Base-by-base conservation (phyloP, 192 early-diverging fungal species). In the Backusella mclennaniae region DNA sequence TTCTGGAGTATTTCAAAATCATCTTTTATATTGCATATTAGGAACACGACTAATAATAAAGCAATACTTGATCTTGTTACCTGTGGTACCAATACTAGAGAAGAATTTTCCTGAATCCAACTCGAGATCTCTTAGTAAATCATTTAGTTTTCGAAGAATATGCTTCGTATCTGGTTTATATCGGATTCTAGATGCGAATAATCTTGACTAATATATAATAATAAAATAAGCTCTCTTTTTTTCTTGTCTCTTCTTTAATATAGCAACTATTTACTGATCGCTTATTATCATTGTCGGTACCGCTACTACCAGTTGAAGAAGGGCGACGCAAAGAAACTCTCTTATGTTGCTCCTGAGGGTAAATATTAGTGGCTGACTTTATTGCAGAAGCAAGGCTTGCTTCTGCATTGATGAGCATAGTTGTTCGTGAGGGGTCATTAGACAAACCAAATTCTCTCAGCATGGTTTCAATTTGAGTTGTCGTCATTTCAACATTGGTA, bases 381-480 rank as follows among this genome's bases (percentile, higher is more conserved):
- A 81, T 74, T 9, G 80, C 80, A 38, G 76, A 77, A 74, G 77
- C 76, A 29, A 81, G 44, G 46, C 52, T 71, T 31, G 80, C 80
- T 77, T 81, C 71, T 21, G 80, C 80, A 75, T 73, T 69, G n/a
- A 81, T 35, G 33, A 81, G 56, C 38, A 76, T 73, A 29, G 33
- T 70, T 59, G 69, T 35, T 23, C 67, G 52, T 31, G 71, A 41
- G 46, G 42, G 66, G 33, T 46, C 75, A 67, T 74, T 56, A 29
- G 56, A 63, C 56, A 63, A 63, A 23, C 56, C 56, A 29, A 63
- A 63, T 38, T 81, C 80, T 46, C 69, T 77, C 14, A 81, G 15
- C 76, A 81, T 72, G n/a, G 63, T 68, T 71, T 81, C 80, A 21
- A 81, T 77, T 41, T 81, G 53, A 29, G 46, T 73, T 69, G 80